These are phyloP conservation scores for Alternaria sp. DNA, from an alignment of 2,329 filamentous ascomycete species.

Conservation along the genomic window DNA sequence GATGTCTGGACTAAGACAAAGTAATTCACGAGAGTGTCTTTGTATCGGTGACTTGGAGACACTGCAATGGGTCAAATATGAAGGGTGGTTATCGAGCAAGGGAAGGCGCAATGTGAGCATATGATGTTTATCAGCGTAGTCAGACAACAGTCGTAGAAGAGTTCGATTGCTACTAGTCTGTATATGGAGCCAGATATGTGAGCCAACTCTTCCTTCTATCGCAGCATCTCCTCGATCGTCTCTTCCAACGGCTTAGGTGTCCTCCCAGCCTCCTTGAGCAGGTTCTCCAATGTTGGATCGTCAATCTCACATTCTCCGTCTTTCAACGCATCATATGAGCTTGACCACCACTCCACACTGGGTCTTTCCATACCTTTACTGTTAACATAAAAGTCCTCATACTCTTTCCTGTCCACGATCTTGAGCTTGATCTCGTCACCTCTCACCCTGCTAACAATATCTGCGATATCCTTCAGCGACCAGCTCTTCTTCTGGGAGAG, in stretches of 20 bases:
- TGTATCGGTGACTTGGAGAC: neutral
- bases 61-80: neutral
- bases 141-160: neutral
- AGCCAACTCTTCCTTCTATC: neutral
- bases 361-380: constrained; percentile 48
- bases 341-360: constrained; percentile 58
- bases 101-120: neutral
- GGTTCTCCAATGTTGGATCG: constrained; percentile 52
- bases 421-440: constrained; percentile 48
- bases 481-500: constrained; percentile 44
- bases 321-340: constrained; percentile 55
- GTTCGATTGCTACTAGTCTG: neutral
- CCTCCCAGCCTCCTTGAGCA: constrained; percentile 48
- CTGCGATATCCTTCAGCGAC: constrained; percentile 42
- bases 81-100: neutral
- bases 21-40: neutral
- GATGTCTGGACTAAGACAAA: neutral
- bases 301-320: constrained; percentile 55
- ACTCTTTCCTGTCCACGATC: constrained; percentile 50
- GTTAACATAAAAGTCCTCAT: constrained; percentile 53
- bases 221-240: constrained; percentile 55
- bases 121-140: neutral
- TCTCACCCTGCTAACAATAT: constrained; percentile 36
- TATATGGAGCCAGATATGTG: neutral
- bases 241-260: constrained; percentile 51